Base-by-base conservation (phyloP, 441 rosid genomes). In the Croton laevigatus region DNA sequence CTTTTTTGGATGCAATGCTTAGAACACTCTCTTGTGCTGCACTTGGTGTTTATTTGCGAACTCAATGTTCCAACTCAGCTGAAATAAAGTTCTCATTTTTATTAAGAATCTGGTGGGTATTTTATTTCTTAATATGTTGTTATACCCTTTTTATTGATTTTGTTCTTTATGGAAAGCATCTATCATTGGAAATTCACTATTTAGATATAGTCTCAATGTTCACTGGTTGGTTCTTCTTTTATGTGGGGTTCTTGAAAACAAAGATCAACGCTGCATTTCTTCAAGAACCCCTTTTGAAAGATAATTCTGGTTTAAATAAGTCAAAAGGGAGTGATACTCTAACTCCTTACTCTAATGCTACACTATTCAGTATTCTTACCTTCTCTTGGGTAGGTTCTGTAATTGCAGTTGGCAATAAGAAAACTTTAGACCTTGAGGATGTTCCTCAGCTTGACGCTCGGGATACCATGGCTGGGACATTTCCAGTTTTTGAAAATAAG, bases 91-190 rank as follows among this genome's bases (percentile, higher is more conserved):
- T 82, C 75, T 84, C 83, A 3, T 13, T 81, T 37, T 57, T 76
- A 54, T 82, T 85, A 79, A 84, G 87, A 73, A 76, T 83, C 66
- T 88, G 93, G 90, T 85, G 84, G 91, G 81, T 76, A 32, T 78
- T 82, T 27, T 87, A 77, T 76, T 60, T 79, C 27, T 71, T 74
- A 51, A 22, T 81, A 63, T 85, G 86, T 59, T 81, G 87, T 81
- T 82, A 73, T 76, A 66, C 81, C 62, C 78, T 87, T 66, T 79
- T 78, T 73, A 54, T 81, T 61, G 89, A 84, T 76, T 13, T 79
- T 34, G 62, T 82, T 77, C 62, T 75, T 37, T 72, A 54, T 71
- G 69, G 32, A 59, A 80, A 48, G 40, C 81, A 76, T 38, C 67
- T 40, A 58, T 37, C 62, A 2, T 74, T 79, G 32, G 76, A 72